A percentile compares a stretch with the other conserved stretches of the same genome.
Evolutionary conservation across 441 rosid genomes (phyloP).

Genomic region (Gossypium aridum): DNA sequence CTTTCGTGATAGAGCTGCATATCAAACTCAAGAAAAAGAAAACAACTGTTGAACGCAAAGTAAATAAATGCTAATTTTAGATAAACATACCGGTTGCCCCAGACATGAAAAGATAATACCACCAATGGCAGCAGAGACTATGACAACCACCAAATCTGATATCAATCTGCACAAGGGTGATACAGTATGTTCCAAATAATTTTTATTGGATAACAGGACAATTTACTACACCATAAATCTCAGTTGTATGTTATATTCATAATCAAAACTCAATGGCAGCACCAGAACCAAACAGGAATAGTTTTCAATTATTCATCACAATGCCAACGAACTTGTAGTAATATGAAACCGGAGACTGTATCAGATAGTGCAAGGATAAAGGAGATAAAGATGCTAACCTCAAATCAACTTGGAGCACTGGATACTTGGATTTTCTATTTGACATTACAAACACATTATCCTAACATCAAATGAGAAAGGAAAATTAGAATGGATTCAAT

Average conservation of each 20-base stretch:
- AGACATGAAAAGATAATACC: slow-evolving; percentile 91
- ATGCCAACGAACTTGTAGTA: background rate
- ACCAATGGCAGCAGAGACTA: slow-evolving; percentile 97
- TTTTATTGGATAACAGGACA: slow-evolving; percentile 2
- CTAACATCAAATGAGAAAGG: background rate
- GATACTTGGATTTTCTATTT: slow-evolving; percentile 94
- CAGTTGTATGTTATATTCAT: background rate
- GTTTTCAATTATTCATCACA: slow-evolving; percentile 4
- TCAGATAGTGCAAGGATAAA: background rate
- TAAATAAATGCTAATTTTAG: slow-evolving; percentile 5
- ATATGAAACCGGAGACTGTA: background rate
- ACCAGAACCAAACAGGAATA: slow-evolving; percentile 10
- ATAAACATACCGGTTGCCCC: slow-evolving; percentile 89
- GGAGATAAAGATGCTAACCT: slow-evolving; percentile 45
- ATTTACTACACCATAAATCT: slow-evolving; percentile 14
- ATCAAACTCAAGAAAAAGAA: background rate
- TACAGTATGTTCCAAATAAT: slow-evolving; percentile 10
- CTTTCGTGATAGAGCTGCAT: slow-evolving; percentile 7
- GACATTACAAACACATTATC: slow-evolving; percentile 89
- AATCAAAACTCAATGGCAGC: slow-evolving; percentile 10
- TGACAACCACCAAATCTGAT: slow-evolving; percentile 91
- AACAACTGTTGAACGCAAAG: background rate
- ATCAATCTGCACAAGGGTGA: slow-evolving; percentile 58
- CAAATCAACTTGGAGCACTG: slow-evolving; percentile 94
- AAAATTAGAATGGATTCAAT: slow-evolving; percentile 11